phyloP scores from a whole-genome alignment of 2,329 filamentous ascomycete species.

The Apiospora rasikravindrae region DNA sequence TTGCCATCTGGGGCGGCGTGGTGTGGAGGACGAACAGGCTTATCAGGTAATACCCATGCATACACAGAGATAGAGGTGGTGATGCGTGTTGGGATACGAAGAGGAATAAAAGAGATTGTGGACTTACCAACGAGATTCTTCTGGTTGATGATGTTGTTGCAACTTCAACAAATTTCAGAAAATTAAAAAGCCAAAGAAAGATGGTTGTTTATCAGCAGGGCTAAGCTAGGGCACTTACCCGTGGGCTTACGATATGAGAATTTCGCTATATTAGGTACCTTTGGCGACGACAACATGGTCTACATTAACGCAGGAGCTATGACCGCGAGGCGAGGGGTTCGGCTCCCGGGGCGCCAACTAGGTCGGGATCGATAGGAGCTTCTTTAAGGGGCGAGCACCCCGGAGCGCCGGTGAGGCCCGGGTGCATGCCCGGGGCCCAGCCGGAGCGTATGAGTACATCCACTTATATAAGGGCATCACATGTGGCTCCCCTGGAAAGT shows the following conservation, averaged over 20 bases:
- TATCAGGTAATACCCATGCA: slow-evolving; percentile 4
- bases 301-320: neutral
- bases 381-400: neutral
- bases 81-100: neutral
- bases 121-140: neutral
- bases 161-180: neutral
- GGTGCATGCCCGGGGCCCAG: neutral
- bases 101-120: neutral
- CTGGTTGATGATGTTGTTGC: neutral
- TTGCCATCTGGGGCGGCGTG: neutral
- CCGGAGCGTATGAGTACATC: neutral
- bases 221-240: neutral
- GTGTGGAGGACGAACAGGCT: neutral
- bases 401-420: neutral
- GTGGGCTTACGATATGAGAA: neutral
- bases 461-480: neutral
- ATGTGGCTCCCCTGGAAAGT: neutral
- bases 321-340: neutral
- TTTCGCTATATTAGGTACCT: neutral
- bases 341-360: neutral
- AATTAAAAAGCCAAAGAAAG: neutral
- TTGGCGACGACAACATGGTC: neutral
- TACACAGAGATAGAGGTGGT: neutral
- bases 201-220: neutral
- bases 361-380: neutral